Percentiles rank a stretch among this genome's conserved stretches.
Evolutionary conservation across 2,329 filamentous ascomycete genomes (phyloP).

Genomic region (Drechslera avenae): DNA sequence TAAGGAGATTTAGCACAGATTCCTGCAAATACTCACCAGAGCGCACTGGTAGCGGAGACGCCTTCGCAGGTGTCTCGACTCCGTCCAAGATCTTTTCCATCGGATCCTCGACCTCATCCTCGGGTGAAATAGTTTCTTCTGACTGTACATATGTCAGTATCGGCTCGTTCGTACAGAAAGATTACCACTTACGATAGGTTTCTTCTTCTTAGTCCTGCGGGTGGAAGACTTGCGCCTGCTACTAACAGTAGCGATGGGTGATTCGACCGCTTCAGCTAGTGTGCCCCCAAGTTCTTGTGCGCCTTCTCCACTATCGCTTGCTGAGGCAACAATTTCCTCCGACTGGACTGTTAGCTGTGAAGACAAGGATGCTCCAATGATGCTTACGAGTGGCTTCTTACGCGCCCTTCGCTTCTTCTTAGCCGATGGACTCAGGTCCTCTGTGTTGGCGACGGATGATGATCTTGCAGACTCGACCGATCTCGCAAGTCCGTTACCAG

Average conservation of each 20-base stretch:
- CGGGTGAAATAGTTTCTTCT: slow-evolving; percentile 37
- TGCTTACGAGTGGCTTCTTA: slow-evolving; percentile 38
- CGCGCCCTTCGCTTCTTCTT: slow-evolving; percentile 38
- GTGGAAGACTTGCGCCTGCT: slow-evolving; percentile 33
- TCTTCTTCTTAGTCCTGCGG: slow-evolving; percentile 39
- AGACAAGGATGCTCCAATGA: background rate
- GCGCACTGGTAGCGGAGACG: slow-evolving; percentile 31
- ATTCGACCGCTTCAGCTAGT: slow-evolving; percentile 14
- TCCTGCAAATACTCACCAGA: slow-evolving; percentile 31
- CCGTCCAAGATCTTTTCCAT: slow-evolving; percentile 24
- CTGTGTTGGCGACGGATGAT: slow-evolving; percentile 20
- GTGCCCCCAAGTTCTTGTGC: slow-evolving; percentile 16
- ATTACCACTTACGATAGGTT: slow-evolving; percentile 34
- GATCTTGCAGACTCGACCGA: slow-evolving; percentile 23
- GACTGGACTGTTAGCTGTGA: slow-evolving; percentile 30
- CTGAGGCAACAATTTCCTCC: slow-evolving; percentile 38
- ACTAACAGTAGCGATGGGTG: slow-evolving; percentile 20
- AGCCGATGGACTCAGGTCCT: slow-evolving; percentile 27
- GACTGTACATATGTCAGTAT: slow-evolving; percentile 25
- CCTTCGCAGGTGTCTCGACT: slow-evolving; percentile 16
- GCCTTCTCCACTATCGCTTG: slow-evolving; percentile 31
- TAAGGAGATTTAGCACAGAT: slow-evolving; percentile 7
- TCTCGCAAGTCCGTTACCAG: slow-evolving; percentile 29
- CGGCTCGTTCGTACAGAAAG: background rate
- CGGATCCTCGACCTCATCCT: slow-evolving; percentile 36